A percentile compares a stretch with the other conserved stretches of the same genome.
These are phyloP conservation scores for Ramalina peruviana DNA, from an alignment of 495 filamentous ascomycete genomes.

Conservation along the genomic window DNA sequence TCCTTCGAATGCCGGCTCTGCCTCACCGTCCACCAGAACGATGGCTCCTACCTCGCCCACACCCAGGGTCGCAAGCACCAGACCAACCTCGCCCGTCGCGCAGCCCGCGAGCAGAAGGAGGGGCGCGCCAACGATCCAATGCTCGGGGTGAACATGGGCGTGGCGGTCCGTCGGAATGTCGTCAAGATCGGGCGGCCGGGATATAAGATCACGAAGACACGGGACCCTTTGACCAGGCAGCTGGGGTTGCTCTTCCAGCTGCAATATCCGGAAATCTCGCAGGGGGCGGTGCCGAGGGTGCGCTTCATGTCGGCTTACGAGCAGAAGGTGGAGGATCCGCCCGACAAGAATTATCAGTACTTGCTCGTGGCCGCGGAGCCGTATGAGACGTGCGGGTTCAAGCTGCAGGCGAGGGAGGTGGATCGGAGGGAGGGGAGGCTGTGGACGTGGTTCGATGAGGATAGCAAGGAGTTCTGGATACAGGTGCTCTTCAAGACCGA, in stretches of 20 bases:
- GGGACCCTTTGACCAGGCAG: slow-evolving; percentile 82
- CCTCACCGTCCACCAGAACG: slow-evolving; percentile 98
- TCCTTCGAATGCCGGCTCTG: slow-evolving; percentile 97
- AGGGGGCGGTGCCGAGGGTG: slow-evolving; percentile 62
- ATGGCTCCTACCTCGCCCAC: slow-evolving; percentile 97
- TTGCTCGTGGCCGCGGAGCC: slow-evolving; percentile 91
- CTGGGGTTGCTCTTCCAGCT: slow-evolving; percentile 86
- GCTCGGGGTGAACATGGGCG: slow-evolving; percentile 57
- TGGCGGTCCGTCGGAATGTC: slow-evolving; percentile 74
- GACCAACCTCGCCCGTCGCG: slow-evolving; percentile 94
- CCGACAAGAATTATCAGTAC: slow-evolving; percentile 89
- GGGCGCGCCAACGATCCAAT: slow-evolving; percentile 60
- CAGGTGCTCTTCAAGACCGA: slow-evolving; percentile 99
- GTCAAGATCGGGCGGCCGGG: slow-evolving; percentile 95
- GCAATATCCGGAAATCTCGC: slow-evolving; percentile 83
- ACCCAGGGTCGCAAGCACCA: slow-evolving; percentile 98
- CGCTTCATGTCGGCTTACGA: slow-evolving; percentile 96
- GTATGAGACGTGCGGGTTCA: slow-evolving; percentile 94
- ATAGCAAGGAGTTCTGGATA: slow-evolving; percentile 97
- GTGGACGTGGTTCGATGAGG: slow-evolving; percentile 92
- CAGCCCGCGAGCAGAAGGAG: slow-evolving; percentile 85
- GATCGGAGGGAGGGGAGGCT: slow-evolving; percentile 76
- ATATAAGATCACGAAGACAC: slow-evolving; percentile 94
- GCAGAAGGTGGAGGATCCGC: slow-evolving; percentile 90
- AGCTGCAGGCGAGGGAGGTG: slow-evolving; percentile 87